A percentile compares a stretch with the other conserved stretches of the same genome.
These are phyloP conservation scores for Globisporangium canariense DNA, from an alignment of 352 stramenopile species.

Conservation along the genomic window DNA sequence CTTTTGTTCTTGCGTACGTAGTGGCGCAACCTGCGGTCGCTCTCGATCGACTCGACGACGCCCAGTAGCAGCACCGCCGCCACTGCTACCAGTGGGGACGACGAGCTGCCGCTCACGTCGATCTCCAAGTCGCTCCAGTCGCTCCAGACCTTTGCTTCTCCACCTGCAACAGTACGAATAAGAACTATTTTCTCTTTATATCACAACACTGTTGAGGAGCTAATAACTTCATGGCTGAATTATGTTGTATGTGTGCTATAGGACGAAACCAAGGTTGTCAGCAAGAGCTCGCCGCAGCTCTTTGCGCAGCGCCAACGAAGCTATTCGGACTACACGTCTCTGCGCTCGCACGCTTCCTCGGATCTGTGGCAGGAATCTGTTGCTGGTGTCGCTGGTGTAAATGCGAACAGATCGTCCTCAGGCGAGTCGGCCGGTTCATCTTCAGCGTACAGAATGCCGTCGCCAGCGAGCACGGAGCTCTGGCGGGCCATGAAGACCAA, in stretches of 20 bases:
- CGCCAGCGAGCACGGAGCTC: conserved; percentile 32
- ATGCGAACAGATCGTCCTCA: not conserved
- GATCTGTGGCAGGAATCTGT: conserved; percentile 11
- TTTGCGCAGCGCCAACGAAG: conserved; percentile 39
- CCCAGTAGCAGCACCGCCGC: conserved; percentile 10
- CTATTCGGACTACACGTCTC: conserved; percentile 64
- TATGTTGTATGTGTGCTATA: not conserved
- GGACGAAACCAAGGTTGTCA: not conserved
- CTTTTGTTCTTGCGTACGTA: conserved; percentile 3
- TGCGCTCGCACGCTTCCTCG: conserved; percentile 22
- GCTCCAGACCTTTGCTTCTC: conserved; percentile 28
- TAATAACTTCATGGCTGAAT: not conserved
- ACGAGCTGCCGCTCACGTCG: conserved; percentile 34
- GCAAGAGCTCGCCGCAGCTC: conserved; percentile 6
- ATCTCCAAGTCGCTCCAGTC: conserved; percentile 47
- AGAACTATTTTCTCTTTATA: not conserved
- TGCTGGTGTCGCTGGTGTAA: not conserved
- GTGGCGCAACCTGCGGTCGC: conserved; percentile 34
- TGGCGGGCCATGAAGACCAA: conserved; percentile 50
- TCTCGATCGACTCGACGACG: conserved; percentile 34
- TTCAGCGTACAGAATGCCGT: not conserved
- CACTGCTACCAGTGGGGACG: conserved; percentile 13
- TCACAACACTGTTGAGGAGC: not conserved
- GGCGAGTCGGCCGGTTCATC: not conserved
- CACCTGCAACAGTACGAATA: not conserved